A percentile compares a stretch with the other conserved stretches of the same genome.
phyloP scores from a whole-genome alignment of 2,329 filamentous ascomycete genomes.

The Dothistroma pini region DNA sequence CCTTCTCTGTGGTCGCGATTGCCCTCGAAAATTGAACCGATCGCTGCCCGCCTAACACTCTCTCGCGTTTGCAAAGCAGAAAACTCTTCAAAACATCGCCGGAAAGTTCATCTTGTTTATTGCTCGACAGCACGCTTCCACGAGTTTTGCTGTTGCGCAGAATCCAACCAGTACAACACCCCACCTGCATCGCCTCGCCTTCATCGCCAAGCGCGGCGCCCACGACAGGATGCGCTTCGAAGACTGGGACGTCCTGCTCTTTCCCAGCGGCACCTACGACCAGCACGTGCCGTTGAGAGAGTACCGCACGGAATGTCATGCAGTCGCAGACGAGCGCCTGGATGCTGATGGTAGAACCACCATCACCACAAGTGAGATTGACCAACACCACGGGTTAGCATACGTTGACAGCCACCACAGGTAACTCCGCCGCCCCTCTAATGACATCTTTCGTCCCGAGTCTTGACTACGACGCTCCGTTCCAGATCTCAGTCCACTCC shows the following conservation, averaged over 20 bases:
- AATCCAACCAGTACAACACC: constrained; percentile 7
- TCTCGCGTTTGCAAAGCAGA: neutral
- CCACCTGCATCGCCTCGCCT: neutral
- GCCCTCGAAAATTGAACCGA: constrained; percentile 1
- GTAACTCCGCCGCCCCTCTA: constrained; percentile 18
- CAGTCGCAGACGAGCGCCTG: constrained; percentile 42
- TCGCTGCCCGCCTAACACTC: neutral
- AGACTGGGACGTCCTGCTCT: constrained; percentile 82
- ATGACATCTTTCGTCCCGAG: constrained; percentile 70
- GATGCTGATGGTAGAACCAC: neutral
- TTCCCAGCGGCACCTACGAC: constrained; percentile 44
- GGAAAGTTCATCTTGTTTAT: neutral
- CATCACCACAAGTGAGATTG: neutral
- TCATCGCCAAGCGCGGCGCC: neutral
- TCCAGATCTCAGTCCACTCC: constrained; percentile 70
- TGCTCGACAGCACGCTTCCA: constrained; percentile 6
- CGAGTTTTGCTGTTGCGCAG: neutral
- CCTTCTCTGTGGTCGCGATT: constrained; percentile 1
- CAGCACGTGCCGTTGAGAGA: constrained; percentile 72
- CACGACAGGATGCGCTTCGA: constrained; percentile 67
- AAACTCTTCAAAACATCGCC: constrained; percentile 1
- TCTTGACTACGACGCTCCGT: constrained; percentile 55
- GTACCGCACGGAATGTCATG: constrained; percentile 74
- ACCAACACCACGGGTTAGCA: neutral
- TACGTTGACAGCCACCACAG: neutral